Conservation (phyloP, 2,329 filamentous ascomycete species). For the Aspergillus candidus region DNA sequence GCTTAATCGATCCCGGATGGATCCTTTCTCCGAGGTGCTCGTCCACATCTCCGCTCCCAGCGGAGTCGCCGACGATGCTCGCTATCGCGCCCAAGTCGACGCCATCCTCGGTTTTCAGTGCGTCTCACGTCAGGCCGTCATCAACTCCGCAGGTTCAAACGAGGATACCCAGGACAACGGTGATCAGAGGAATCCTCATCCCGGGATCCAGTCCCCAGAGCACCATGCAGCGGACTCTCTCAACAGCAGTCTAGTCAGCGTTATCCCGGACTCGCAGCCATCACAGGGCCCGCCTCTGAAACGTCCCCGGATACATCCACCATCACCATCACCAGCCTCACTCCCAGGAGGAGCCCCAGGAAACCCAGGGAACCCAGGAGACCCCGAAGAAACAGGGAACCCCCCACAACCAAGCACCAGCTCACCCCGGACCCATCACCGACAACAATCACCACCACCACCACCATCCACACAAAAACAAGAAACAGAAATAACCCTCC, state of each 20-base stretch:
- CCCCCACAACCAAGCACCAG: not conserved
- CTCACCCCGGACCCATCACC: not conserved
- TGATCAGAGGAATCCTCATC: too few species aligned
- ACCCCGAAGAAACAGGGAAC: not conserved
- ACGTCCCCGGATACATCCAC: not conserved
- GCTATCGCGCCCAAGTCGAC: slow-evolving; percentile 34
- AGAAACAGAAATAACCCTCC: slow-evolving; percentile 18
- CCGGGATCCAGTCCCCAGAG: too few species aligned
- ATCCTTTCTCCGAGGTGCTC: slow-evolving; percentile 28
- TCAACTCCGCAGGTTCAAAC: not conserved
- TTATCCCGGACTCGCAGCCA: slow-evolving; percentile 38
- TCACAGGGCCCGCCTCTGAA: slow-evolving; percentile 3
- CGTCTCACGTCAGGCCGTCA: slow-evolving; percentile 20
- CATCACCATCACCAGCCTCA: too few species aligned
- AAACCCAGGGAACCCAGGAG: not conserved
- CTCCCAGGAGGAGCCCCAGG: too few species aligned
- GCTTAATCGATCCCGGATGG: too few species aligned
- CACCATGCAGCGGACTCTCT: slow-evolving; percentile 17
- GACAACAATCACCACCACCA: not conserved
- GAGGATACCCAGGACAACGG: too few species aligned
- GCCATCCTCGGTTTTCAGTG: slow-evolving; percentile 32
- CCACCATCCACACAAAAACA: not conserved
- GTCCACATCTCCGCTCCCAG: slow-evolving; percentile 39
- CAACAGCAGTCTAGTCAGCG: slow-evolving; percentile 29
- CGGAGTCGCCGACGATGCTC: slow-evolving; percentile 31